A percentile compares a stretch with the other conserved stretches of the same genome.
Conservation (phyloP, 1,139 yeast genomes). For the Suhomyces panamericanus region DNA sequence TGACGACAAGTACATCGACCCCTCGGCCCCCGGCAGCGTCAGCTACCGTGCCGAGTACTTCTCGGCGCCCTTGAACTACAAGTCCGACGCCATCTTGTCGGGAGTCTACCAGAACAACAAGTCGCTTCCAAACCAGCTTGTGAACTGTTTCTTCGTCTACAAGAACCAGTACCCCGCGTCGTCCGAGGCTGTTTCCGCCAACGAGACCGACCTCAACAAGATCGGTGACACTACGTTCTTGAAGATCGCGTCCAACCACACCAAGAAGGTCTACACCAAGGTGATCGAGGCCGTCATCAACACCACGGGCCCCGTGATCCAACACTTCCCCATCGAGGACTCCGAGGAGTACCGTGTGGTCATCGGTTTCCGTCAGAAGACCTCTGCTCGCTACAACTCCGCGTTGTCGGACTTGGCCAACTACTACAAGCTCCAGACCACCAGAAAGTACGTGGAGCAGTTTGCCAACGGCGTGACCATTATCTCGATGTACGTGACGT, state of each 20-base stretch:
- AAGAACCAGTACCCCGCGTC: constrained; percentile 58
- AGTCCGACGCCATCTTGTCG: constrained; percentile 46
- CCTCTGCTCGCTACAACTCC: constrained; percentile 85
- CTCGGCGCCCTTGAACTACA: constrained; percentile 62
- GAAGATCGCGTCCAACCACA: constrained; percentile 76
- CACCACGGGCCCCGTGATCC: constrained; percentile 92
- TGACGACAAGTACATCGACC: constrained; percentile 77
- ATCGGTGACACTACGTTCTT: constrained; percentile 81
- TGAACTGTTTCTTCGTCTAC: constrained; percentile 85
- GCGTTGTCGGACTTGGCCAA: constrained; percentile 87
- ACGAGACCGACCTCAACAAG: constrained; percentile 55
- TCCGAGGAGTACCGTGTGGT: constrained; percentile 80
- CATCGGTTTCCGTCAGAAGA: constrained; percentile 82
- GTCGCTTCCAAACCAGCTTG: constrained; percentile 47
- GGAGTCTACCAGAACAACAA: constrained; percentile 42
- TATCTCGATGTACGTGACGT: constrained; percentile 80
- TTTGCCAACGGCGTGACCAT: constrained; percentile 87
- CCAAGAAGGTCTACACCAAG: constrained; percentile 73
- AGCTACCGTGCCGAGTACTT: constrained; percentile 81
- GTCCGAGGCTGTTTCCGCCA: constrained; percentile 26
- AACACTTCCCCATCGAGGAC: constrained; percentile 78
- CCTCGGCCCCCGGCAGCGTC: constrained; percentile 41
- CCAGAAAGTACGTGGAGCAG: constrained; percentile 92
- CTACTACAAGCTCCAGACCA: constrained; percentile 82
- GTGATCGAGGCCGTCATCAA: constrained; percentile 68